These are phyloP conservation scores for Pythium phragmiticola DNA, from an alignment of 352 stramenopile genomes.

Conservation along the genomic window DNA sequence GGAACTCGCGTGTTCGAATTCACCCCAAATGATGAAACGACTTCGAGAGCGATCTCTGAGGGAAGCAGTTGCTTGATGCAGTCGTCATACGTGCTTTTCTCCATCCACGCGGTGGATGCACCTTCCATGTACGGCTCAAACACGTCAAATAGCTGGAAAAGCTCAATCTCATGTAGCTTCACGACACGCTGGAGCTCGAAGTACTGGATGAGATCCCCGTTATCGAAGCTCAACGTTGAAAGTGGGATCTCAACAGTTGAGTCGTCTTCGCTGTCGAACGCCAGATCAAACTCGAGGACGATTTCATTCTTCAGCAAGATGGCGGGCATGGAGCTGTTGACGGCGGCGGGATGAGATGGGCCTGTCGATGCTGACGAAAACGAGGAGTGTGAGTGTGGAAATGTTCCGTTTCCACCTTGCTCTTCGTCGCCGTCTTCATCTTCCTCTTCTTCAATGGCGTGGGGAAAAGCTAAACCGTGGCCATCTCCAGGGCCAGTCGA, in stretches of 20 bases:
- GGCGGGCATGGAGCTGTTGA: conserved; percentile 60
- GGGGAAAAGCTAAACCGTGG: conserved; percentile 35
- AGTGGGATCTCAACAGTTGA: conserved; percentile 62
- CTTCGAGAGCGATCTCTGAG: conserved; percentile 43
- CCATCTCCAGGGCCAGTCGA: conserved; percentile 25
- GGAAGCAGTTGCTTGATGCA: conserved; percentile 69
- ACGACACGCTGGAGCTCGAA: conserved; percentile 74
- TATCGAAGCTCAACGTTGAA: conserved; percentile 73
- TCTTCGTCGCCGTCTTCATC: conserved; percentile 51
- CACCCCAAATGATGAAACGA: conserved; percentile 62
- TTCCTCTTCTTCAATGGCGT: conserved; percentile 54
- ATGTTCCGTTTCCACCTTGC: conserved; percentile 17
- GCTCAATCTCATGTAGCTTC: conserved; percentile 66
- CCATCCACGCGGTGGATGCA: conserved; percentile 52
- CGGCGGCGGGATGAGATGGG: conserved; percentile 45
- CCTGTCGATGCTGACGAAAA: conserved; percentile 63
- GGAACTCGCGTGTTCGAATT: conserved; percentile 56
- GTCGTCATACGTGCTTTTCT: conserved; percentile 78
- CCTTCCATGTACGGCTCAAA: conserved; percentile 75
- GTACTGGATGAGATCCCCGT: conserved; percentile 83
- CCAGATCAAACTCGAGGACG: conserved; percentile 80
- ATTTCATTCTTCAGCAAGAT: conserved; percentile 84
- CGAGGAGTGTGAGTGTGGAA: conserved; percentile 35
- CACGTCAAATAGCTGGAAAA: conserved; percentile 65
- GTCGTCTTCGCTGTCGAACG: conserved; percentile 63